These are phyloP conservation scores for Amphibolis antarctica DNA, from an alignment of 106 monocot species.

Conservation along the genomic window DNA sequence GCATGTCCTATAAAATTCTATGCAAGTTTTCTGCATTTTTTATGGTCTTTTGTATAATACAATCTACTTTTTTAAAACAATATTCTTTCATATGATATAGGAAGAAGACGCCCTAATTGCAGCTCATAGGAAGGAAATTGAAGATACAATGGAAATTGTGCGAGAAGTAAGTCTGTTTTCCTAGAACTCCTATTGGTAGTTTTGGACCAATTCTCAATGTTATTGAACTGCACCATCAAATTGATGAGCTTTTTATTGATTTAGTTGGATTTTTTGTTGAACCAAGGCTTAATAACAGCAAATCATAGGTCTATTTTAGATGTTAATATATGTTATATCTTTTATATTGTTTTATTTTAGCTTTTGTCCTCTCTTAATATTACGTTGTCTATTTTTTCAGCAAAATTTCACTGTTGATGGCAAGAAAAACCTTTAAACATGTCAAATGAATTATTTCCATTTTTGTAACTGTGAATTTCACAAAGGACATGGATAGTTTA, in stretches of 20 bases:
- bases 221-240: no score
- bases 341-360: no score
- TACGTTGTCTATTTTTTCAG: no score
- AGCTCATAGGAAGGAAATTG: slow-evolving; percentile 81
- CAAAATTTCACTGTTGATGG: not conserved
- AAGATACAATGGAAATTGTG: slow-evolving; percentile 85
- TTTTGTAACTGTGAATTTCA: not conserved
- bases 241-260: no score
- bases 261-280: no score
- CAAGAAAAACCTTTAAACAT: not conserved
- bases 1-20: not conserved
- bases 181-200: not conserved
- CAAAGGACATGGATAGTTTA: no score
- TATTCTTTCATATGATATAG: slow-evolving; percentile 9
- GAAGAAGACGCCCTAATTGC: slow-evolving; percentile 68
- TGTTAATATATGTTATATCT: no score
- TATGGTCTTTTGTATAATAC: not conserved
- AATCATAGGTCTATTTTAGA: no score
- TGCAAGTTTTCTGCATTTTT: not conserved
- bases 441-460: not conserved
- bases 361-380: no score
- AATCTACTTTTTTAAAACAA: not conserved
- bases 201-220: no score
- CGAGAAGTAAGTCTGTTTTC: slow-evolving; percentile 32
- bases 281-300: no score